A percentile compares a stretch with the other conserved stretches of the same genome.
These are phyloP conservation scores for Ganoderma leucocontextum DNA, from an alignment of 1,284 basidiomycete genomes.

Conservation along the genomic window DNA sequence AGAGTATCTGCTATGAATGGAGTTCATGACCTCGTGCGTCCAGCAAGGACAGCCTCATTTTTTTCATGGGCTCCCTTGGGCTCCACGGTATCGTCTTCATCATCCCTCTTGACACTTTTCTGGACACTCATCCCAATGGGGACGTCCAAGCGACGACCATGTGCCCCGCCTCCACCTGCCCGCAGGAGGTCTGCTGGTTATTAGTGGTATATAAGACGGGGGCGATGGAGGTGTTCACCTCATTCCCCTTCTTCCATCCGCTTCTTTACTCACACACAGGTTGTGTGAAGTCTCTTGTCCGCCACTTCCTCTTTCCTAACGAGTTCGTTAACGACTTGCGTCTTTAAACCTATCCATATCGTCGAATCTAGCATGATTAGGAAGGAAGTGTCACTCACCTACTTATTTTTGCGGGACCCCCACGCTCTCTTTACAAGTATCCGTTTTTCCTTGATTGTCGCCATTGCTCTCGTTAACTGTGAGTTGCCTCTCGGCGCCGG, in stretches of 20 bases:
- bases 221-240: neutral
- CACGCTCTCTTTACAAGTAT: constrained; percentile 17
- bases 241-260: constrained; percentile 19
- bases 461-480: constrained; percentile 25
- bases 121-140: neutral
- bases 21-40: neutral
- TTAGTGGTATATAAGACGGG: constrained; percentile 10
- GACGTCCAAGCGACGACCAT: neutral
- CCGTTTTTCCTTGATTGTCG: constrained; percentile 21
- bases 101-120: neutral
- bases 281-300: constrained; percentile 18
- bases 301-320: constrained; percentile 17
- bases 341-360: constrained; percentile 3
- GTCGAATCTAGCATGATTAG: neutral
- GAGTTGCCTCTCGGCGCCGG: too few species aligned
- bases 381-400: neutral
- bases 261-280: constrained; percentile 14
- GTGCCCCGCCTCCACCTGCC: neutral
- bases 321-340: constrained; percentile 16
- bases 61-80: neutral
- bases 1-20: neutral
- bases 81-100: neutral
- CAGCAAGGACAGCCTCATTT: neutral
- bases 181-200: neutral
- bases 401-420: neutral